Percentiles rank a stretch among this genome's conserved stretches.
These are phyloP conservation scores for Sporodiniella umbellata DNA, from an alignment of 371 early-diverging fungal genomes.

Conservation along the genomic window DNA sequence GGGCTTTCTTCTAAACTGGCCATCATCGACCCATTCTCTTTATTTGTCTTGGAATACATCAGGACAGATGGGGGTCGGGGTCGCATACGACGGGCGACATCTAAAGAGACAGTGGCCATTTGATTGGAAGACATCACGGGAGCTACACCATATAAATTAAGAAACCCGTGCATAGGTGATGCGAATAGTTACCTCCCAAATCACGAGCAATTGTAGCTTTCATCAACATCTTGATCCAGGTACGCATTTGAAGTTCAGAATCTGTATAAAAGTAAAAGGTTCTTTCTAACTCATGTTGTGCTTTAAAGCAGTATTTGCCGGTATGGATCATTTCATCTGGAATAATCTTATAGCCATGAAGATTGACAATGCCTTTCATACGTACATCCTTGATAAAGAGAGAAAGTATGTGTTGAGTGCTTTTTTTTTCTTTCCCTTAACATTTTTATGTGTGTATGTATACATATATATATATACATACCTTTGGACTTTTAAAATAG, in stretches of 20 bases:
- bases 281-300: conserved; percentile 61
- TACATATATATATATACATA: too few species aligned
- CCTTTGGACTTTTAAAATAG: conserved; percentile 63
- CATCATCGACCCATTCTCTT: conserved; percentile 15
- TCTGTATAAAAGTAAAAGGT: conserved; percentile 67
- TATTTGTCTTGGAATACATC: conserved; percentile 31
- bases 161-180: too few species aligned
- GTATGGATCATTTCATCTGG: conserved; percentile 60
- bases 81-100: conserved; percentile 59
- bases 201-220: conserved; percentile 70
- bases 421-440: too few species aligned
- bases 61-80: conserved; percentile 64
- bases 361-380: conserved; percentile 56
- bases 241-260: conserved; percentile 50
- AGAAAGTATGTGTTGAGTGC: too few species aligned
- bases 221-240: conserved; percentile 68
- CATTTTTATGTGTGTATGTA: too few species aligned
- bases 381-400: too few species aligned
- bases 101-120: conserved; percentile 59
- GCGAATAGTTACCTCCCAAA: conserved; percentile 40
- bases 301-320: conserved; percentile 70
- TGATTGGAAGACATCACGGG: conserved; percentile 70
- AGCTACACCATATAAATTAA: conserved; percentile 17
- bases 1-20: conserved; percentile 24
- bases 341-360: conserved; percentile 56